Percentiles rank a stretch among this genome's conserved stretches.
phyloP scores from a whole-genome alignment of 768 basidiomycete species.

The Glaciozyma antarctica region DNA sequence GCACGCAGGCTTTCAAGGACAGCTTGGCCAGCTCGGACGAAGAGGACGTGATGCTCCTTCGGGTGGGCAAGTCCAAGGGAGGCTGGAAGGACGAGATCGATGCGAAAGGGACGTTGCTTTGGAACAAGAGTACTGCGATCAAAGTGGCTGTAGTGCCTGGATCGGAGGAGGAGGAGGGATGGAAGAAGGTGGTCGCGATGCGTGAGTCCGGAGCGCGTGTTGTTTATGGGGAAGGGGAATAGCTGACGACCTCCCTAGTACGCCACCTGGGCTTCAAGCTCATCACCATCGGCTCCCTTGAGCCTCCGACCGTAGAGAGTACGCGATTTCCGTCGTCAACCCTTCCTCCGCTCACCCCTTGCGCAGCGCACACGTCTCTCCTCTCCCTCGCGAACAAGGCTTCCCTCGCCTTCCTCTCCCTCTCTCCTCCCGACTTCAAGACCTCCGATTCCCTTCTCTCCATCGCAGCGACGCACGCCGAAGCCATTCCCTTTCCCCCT shows the following conservation, averaged over 20 bases:
- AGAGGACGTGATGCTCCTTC: too few species aligned
- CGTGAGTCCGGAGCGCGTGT: too few species aligned
- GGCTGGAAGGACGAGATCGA: conserved; percentile 9
- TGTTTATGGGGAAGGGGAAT: too few species aligned
- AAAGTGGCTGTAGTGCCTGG: background rate
- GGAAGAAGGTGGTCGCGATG: too few species aligned
- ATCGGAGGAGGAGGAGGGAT: too few species aligned
- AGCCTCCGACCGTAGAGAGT: background rate
- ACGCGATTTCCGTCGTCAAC: background rate
- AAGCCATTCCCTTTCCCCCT: background rate
- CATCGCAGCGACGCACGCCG: background rate
- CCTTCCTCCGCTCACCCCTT: background rate
- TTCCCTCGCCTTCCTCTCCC: background rate
- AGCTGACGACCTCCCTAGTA: too few species aligned
- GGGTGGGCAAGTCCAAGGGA: too few species aligned
- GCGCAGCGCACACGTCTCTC: background rate
- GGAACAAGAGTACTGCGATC: conserved; percentile 4
- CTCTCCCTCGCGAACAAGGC: conserved; percentile 11
- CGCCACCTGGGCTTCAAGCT: conserved; percentile 1
- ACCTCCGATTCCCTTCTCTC: background rate
- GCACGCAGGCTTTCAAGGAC: too few species aligned
- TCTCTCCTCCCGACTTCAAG: background rate
- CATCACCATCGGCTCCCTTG: conserved; percentile 6
- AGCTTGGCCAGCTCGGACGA: too few species aligned
- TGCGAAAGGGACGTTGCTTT: background rate